These are phyloP conservation scores for Metschnikowia lochheadii DNA, from an alignment of 805 yeast species.

Conservation along the genomic window DNA sequence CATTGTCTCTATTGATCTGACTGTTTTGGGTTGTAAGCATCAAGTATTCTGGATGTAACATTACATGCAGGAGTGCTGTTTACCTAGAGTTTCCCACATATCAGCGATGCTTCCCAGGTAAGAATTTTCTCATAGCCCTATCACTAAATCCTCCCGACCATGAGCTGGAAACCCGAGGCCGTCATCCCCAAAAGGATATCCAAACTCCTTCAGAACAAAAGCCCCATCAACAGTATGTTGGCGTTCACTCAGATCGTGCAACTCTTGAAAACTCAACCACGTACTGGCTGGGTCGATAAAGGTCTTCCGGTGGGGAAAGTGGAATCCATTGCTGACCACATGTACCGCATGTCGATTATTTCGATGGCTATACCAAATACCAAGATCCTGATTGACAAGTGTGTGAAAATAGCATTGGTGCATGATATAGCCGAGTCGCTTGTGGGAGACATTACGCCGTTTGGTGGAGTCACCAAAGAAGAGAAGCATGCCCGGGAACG, in stretches of 20 bases:
- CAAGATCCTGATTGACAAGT: slow-evolving; percentile 57
- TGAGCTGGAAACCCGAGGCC: slow-evolving; percentile 50
- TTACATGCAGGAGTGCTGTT: neutral
- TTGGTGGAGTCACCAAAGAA: slow-evolving; percentile 60
- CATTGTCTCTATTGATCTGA: neutral
- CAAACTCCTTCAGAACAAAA: slow-evolving; percentile 29
- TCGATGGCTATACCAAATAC: slow-evolving; percentile 61
- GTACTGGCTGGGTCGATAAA: slow-evolving; percentile 94
- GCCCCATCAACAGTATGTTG: slow-evolving; percentile 46
- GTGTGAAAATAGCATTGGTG: slow-evolving; percentile 80
- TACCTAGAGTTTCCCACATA: neutral
- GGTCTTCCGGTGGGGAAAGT: slow-evolving; percentile 45
- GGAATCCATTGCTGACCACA: slow-evolving; percentile 86
- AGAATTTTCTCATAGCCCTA: neutral
- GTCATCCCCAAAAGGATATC: slow-evolving; percentile 48
- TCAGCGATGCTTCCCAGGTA: neutral
- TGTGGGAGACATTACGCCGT: slow-evolving; percentile 91
- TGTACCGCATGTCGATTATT: slow-evolving; percentile 89
- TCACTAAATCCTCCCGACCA: neutral
- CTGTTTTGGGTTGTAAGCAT: neutral
- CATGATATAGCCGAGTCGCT: slow-evolving; percentile 94
- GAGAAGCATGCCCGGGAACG: slow-evolving; percentile 85
- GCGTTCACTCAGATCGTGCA: slow-evolving; percentile 64
- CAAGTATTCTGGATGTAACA: neutral
- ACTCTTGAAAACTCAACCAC: slow-evolving; percentile 68